Evolutionary conservation across 228 moss, liverwort and hornwort genomes (phyloP).

Genomic region (Sphagnum fallax): DNA sequence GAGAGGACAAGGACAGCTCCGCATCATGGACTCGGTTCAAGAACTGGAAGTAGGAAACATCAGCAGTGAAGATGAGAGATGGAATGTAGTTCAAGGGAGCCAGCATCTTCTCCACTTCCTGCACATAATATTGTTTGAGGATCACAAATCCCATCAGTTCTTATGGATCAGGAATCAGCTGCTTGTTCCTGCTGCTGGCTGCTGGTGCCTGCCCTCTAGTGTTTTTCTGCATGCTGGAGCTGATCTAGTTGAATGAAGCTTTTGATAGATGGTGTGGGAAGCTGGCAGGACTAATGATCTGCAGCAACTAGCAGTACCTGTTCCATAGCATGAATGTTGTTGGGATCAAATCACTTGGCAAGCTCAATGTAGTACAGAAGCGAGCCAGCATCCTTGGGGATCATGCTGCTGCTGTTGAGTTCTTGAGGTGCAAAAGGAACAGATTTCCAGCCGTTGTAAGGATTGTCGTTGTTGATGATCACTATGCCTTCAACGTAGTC

Average conservation of each 20-base stretch:
- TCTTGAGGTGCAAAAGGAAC: slow-evolving; percentile 49
- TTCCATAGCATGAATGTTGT: slow-evolving; percentile 11
- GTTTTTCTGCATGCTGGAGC: slow-evolving; percentile 10
- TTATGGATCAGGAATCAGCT: neutral
- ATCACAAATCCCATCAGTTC: neutral
- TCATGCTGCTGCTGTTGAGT: slow-evolving; percentile 33
- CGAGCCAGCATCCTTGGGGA: slow-evolving; percentile 28
- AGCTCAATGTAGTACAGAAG: slow-evolving; percentile 64
- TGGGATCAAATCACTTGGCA: slow-evolving; percentile 29
- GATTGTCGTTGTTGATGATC: slow-evolving; percentile 46
- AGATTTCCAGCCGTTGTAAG: slow-evolving; percentile 62
- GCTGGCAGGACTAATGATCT: slow-evolving; percentile 29
- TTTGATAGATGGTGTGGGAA: slow-evolving; percentile 13
- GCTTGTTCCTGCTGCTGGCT: neutral
- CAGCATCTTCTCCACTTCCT: slow-evolving; percentile 47
- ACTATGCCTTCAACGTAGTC: slow-evolving; percentile 92
- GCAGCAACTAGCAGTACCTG: slow-evolving; percentile 8
- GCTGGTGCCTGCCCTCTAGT: neutral
- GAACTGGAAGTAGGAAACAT: slow-evolving; percentile 59
- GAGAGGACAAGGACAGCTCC: slow-evolving; percentile 29
- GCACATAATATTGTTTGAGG: neutral
- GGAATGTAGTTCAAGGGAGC: slow-evolving; percentile 40
- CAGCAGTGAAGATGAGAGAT: slow-evolving; percentile 44
- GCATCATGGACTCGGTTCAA: slow-evolving; percentile 53
- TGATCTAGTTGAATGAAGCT: slow-evolving; percentile 4